These are phyloP conservation scores for Phycomyces nitens DNA, from an alignment of 192 early-diverging fungal species.

Conservation along the genomic window DNA sequence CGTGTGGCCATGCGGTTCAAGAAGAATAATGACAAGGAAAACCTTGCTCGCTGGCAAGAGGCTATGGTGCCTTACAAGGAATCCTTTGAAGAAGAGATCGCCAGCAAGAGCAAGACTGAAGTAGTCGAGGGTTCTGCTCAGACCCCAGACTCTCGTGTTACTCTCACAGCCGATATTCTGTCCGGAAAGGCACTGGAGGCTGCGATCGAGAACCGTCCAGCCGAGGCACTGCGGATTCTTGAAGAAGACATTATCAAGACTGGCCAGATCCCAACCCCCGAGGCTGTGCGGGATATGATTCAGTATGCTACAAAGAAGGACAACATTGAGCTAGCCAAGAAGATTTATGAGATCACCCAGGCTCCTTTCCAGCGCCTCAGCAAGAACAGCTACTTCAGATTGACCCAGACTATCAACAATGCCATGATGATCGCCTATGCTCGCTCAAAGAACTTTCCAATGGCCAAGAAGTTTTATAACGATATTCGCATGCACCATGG, in stretches of 20 bases:
- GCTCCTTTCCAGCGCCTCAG: neutral
- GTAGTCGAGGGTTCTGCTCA: neutral
- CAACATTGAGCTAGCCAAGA: conserved; percentile 9
- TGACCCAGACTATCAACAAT: conserved; percentile 13
- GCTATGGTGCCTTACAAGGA: conserved; percentile 11
- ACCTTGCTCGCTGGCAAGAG: conserved; percentile 17
- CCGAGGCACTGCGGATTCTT: conserved; percentile 20
- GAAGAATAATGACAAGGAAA: conserved; percentile 10
- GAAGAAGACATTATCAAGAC: conserved; percentile 21
- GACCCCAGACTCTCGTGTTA: neutral
- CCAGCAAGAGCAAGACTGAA: neutral
- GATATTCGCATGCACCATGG: conserved; percentile 1
- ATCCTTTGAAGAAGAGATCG: conserved; percentile 10
- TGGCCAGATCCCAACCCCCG: conserved; percentile 27
- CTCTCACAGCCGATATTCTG: conserved; percentile 15
- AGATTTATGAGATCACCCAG: conserved; percentile 16
- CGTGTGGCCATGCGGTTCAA: conserved; percentile 16
- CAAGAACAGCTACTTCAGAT: too few relatives aligned
- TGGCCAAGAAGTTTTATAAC: conserved; percentile 48
- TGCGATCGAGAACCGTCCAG: conserved; percentile 21
- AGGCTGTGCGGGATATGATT: conserved; percentile 34
- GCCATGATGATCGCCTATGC: conserved; percentile 48
- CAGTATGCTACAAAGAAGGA: conserved; percentile 20
- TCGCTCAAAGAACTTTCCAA: conserved; percentile 36
- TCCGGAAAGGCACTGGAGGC: conserved; percentile 21